Evolutionary conservation across 1,284 basidiomycete species (phyloP).

Genomic region (Puccinia coronata): DNA sequence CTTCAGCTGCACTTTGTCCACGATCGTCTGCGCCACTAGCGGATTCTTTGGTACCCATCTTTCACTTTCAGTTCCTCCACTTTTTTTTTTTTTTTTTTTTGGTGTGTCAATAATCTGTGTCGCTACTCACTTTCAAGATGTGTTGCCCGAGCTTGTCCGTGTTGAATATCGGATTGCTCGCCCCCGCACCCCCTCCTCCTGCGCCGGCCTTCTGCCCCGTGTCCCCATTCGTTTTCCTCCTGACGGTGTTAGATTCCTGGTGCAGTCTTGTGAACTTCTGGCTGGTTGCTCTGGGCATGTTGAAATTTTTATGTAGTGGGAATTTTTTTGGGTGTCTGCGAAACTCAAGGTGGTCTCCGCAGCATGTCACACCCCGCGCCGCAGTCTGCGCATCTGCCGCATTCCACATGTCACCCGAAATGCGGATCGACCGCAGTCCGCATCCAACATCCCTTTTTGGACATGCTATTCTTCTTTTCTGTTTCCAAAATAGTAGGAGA

Average conservation of each 20-base stretch:
- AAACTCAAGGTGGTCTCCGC: too few species aligned
- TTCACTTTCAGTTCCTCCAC: too few species aligned
- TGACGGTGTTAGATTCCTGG: slow-evolving; percentile 40
- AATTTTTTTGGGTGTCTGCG: background rate
- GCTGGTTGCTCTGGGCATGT: slow-evolving; percentile 87
- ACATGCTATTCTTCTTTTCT: background rate
- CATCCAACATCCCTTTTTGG: background rate
- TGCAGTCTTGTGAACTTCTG: slow-evolving; percentile 76
- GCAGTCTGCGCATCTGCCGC: background rate
- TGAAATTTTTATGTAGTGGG: background rate
- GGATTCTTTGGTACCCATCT: slow-evolving; percentile 38
- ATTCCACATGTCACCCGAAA: too few species aligned
- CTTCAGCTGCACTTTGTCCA: slow-evolving; percentile 78
- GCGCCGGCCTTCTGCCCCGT: background rate
- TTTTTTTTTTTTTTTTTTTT: slow-evolving; percentile 15
- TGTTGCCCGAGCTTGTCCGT: slow-evolving; percentile 87
- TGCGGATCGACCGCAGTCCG: background rate
- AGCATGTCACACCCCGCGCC: background rate
- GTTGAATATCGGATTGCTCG: slow-evolving; percentile 47
- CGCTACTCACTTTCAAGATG: slow-evolving; percentile 85
- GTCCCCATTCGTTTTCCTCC: background rate
- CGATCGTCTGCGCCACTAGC: slow-evolving; percentile 52
- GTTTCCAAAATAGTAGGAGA: too few species aligned
- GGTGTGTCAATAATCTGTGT: background rate
- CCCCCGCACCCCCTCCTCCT: slow-evolving; percentile 16